These are phyloP conservation scores for Pichia membranifaciens DNA, from an alignment of 805 yeast species.

Conservation along the genomic window DNA sequence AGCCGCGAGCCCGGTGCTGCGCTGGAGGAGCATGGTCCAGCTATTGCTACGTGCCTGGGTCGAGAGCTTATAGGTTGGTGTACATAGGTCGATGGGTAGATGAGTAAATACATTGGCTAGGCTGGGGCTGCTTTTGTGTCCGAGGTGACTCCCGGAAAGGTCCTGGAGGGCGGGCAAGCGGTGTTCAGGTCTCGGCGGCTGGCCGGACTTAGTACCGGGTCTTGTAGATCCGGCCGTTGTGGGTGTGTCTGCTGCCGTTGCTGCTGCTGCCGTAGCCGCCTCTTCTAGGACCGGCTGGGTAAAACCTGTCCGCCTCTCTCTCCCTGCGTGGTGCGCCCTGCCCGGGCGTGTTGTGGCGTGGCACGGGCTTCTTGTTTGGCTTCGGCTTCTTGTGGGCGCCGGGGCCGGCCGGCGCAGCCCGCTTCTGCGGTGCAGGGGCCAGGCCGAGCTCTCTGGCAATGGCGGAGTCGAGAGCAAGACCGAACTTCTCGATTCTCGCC, in stretches of 20 bases:
- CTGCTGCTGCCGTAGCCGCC: background rate
- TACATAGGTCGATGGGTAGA: no score
- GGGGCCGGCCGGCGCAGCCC: no score
- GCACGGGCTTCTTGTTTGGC: background rate
- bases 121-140: no score
- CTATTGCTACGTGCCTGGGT: no score
- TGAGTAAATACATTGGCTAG: no score
- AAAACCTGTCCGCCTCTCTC: background rate
- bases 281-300: background rate
- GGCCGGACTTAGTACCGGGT: background rate
- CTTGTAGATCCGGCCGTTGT: constrained; percentile 8
- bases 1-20: background rate
- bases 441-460: constrained; percentile 64
- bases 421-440: constrained; percentile 16
- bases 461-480: constrained; percentile 61
- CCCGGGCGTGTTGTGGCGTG: no score
- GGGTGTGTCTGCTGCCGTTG: background rate
- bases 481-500: constrained; percentile 76
- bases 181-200: no score
- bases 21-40: no score
- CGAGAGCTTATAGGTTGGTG: no score
- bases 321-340: no score
- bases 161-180: no score
- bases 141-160: no score
- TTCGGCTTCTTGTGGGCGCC: background rate